A percentile compares a stretch with the other conserved stretches of the same genome.
Conservation (phyloP, 176 grass and related monocot species). For the Carex littledalei region DNA sequence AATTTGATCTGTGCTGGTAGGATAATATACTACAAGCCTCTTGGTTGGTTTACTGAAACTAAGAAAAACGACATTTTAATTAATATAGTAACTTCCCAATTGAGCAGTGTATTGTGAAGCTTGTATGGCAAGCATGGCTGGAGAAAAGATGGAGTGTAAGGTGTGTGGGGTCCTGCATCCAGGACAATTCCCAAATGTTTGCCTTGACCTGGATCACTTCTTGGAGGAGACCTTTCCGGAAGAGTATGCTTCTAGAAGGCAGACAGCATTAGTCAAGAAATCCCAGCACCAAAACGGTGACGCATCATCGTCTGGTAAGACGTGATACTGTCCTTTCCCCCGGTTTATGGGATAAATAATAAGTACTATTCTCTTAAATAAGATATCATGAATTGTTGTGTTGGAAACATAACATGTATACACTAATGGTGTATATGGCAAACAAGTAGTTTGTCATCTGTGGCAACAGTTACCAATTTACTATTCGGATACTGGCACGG, state of each 20-base stretch:
- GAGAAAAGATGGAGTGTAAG: conserved; percentile 50
- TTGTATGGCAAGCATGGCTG: conserved; percentile 46
- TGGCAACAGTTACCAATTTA: background rate
- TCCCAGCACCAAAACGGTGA: conserved; percentile 20
- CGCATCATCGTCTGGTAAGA: conserved; percentile 58
- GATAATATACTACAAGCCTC: conserved; percentile 1
- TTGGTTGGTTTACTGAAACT: conserved; percentile 20
- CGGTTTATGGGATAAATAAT: too few relatives aligned
- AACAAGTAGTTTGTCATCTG: background rate
- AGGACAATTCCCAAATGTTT: conserved; percentile 72
- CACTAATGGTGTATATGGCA: background rate
- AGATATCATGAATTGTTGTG: background rate
- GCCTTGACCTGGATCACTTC: conserved; percentile 73
- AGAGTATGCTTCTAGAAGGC: conserved; percentile 56
- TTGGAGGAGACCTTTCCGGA: conserved; percentile 69
- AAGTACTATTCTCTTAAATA: background rate
- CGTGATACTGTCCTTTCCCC: background rate
- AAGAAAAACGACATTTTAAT: background rate
- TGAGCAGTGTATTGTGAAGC: conserved; percentile 71
- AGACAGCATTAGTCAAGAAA: conserved; percentile 38
- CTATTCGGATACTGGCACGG: background rate
- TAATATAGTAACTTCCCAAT: background rate
- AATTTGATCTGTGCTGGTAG: background rate
- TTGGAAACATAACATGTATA: background rate
- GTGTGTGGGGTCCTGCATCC: conserved; percentile 71